phyloP scores from a whole-genome alignment of 73 alveolate genomes.

The Breviolum minutum region DNA sequence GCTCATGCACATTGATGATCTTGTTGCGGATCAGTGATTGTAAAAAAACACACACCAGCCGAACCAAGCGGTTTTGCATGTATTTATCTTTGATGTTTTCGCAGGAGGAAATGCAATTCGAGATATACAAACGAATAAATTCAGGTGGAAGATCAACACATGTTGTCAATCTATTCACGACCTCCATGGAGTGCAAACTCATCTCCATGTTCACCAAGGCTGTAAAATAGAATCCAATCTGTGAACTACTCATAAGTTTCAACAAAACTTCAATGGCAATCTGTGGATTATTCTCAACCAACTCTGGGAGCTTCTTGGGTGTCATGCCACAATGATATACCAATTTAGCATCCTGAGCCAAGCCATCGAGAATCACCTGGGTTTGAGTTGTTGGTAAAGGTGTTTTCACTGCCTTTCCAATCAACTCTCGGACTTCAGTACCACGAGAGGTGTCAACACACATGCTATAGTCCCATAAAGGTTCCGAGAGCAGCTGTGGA shows the following conservation, averaged over 20 bases:
- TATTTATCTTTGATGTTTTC: constrained; percentile 66
- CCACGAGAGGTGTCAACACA: constrained; percentile 77
- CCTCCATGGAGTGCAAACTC: constrained; percentile 53
- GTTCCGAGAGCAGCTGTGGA: constrained; percentile 96
- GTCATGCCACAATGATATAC: constrained; percentile 96
- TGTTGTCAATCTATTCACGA: constrained; percentile 84
- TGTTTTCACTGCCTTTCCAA: constrained; percentile 18
- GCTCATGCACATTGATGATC: constrained; percentile 70
- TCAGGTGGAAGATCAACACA: constrained; percentile 96
- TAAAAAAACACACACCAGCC: constrained; percentile 96
- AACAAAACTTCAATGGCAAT: constrained; percentile 95
- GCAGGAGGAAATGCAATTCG: constrained; percentile 95
- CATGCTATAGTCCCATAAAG: constrained; percentile 68
- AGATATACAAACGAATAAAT: constrained; percentile 83
- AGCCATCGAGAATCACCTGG: neutral
- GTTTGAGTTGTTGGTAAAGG: neutral
- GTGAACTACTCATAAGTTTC: constrained; percentile 32
- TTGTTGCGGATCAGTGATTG: constrained; percentile 95
- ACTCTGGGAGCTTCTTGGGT: constrained; percentile 95
- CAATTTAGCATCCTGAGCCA: constrained; percentile 96
- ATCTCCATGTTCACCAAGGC: constrained; percentile 96
- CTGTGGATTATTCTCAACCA: constrained; percentile 95
- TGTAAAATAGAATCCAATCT: constrained; percentile 95
- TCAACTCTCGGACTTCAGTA: constrained; percentile 63
- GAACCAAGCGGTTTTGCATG: constrained; percentile 95